Percentiles rank a stretch among this genome's conserved stretches.
phyloP scores from a whole-genome alignment of 352 stramenopile genomes.

The Phytophthora sp. region DNA sequence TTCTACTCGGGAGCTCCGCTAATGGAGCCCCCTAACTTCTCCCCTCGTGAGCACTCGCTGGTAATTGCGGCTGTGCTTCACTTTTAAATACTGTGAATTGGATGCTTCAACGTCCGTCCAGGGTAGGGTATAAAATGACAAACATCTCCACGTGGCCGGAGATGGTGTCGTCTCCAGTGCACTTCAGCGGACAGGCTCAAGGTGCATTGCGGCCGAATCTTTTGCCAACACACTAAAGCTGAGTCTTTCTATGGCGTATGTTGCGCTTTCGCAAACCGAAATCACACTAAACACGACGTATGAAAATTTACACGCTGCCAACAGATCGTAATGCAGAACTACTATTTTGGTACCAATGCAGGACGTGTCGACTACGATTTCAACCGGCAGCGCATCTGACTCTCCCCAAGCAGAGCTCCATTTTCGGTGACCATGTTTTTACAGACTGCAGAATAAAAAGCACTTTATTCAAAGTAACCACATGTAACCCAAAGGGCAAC shows the following conservation, averaged over 20 bases:
- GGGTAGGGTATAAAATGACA: not conserved
- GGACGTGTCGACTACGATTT: conserved; percentile 82
- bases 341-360: conserved; percentile 8
- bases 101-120: not conserved
- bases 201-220: conserved; percentile 3
- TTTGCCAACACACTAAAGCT: not conserved
- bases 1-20: not conserved
- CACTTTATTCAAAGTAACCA: no score
- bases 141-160: not conserved
- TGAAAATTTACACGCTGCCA: conserved; percentile 68
- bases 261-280: conserved; percentile 45
- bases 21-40: not conserved
- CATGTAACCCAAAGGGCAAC: no score
- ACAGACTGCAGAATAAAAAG: no score
- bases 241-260: not conserved
- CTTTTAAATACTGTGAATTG: not conserved
- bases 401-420: no score
- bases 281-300: conserved; percentile 61
- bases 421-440: no score
- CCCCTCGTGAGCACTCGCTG: not conserved
- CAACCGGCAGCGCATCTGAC: conserved; percentile 65
- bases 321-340: not conserved
- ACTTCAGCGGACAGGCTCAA: conserved; percentile 42
- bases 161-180: conserved; percentile 45
- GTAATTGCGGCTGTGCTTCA: not conserved